These are phyloP conservation scores for Ambrosia artemisiifolia DNA, from an alignment of 129 eudicot genomes.

Conservation along the genomic window DNA sequence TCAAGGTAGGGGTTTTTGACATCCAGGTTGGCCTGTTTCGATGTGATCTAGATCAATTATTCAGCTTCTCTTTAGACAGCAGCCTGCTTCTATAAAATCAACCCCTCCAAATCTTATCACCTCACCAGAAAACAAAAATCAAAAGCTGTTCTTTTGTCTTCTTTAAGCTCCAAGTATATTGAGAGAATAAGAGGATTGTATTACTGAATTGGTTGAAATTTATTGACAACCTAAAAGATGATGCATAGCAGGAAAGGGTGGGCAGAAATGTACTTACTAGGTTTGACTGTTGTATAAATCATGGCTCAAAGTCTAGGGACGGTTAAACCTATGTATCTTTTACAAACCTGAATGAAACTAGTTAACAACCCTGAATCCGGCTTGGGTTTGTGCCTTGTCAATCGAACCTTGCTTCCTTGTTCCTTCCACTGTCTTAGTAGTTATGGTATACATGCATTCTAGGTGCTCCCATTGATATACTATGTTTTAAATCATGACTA, in stretches of 20 bases:
- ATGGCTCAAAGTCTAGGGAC: constrained; percentile 40
- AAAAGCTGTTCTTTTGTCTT: too few relatives aligned
- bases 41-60: constrained; percentile 4
- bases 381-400: constrained; percentile 59
- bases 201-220: constrained; percentile 51
- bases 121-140: too few relatives aligned
- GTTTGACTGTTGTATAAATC: constrained; percentile 50
- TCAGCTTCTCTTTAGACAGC: too few relatives aligned
- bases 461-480: not conserved
- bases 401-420: constrained; percentile 43
- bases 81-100: too few relatives aligned
- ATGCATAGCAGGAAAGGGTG: constrained; percentile 57
- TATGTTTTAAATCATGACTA: constrained; percentile 1
- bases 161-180: constrained; percentile 19
- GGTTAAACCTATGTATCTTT: constrained; percentile 41
- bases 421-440: constrained; percentile 32
- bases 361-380: constrained; percentile 43
- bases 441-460: not conserved
- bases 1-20: constrained; percentile 61
- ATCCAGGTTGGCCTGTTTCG: constrained; percentile 60
- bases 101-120: too few relatives aligned
- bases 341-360: constrained; percentile 46
- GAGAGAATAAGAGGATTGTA: constrained; percentile 55
- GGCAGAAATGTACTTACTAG: constrained; percentile 71
- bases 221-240: constrained; percentile 47